A percentile compares a stretch with the other conserved stretches of the same genome.
Conservation (phyloP, 371 early-diverging fungal genomes). For the Phascolomyces articulosus region DNA sequence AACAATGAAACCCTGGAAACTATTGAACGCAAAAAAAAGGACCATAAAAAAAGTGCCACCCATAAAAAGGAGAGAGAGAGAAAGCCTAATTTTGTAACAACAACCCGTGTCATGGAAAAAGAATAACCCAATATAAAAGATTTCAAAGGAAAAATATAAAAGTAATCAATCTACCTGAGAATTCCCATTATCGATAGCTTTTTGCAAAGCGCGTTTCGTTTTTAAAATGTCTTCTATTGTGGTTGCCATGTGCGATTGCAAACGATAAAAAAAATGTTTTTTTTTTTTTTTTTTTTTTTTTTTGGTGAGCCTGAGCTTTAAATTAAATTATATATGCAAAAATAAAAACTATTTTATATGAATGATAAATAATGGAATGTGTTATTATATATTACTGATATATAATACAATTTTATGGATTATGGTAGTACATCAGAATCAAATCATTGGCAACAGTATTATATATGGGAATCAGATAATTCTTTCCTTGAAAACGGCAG, state of each 20-base stretch:
- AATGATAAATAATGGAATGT: too few species aligned
- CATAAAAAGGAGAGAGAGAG: not conserved
- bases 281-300: not conserved
- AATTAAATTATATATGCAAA: not conserved
- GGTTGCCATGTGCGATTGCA: slow-evolving; percentile 13
- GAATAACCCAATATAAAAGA: not conserved
- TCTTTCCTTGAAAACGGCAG: too few species aligned
- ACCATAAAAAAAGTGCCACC: not conserved
- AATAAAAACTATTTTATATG: not conserved
- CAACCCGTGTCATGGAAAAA: slow-evolving; percentile 6
- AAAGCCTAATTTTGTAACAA: slow-evolving; percentile 3
- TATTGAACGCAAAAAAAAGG: not conserved
- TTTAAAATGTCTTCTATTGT: slow-evolving; percentile 20
- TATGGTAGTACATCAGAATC: too few species aligned
- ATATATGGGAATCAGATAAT: too few species aligned
- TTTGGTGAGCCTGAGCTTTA: not conserved
- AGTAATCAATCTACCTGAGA: slow-evolving; percentile 14
- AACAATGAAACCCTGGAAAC: not conserved
- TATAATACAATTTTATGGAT: too few species aligned
- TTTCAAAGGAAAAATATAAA: not conserved
- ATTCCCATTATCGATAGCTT: slow-evolving; percentile 18
- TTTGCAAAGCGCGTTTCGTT: slow-evolving; percentile 24
- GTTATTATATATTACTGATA: too few species aligned
- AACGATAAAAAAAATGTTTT: slow-evolving; percentile 5
- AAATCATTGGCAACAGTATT: too few species aligned